Conservation (phyloP, 345 rosid genomes). For the Psidium guajava region DNA sequence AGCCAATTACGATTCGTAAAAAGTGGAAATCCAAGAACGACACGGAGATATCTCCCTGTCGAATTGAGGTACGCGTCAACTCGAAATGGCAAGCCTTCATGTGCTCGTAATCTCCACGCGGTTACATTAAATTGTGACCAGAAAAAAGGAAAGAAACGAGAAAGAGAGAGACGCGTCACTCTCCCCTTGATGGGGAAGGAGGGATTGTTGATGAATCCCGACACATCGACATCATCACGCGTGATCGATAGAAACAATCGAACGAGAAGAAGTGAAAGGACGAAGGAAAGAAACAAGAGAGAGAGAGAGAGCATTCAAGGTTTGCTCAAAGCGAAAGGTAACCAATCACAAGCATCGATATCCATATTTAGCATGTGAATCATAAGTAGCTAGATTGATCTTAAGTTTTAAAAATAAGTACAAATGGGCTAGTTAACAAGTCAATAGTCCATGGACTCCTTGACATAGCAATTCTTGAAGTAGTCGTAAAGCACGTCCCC, state of each 20-base stretch:
- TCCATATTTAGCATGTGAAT: too few species aligned
- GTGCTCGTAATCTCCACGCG: neutral
- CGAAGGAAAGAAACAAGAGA: neutral
- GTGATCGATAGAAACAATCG: neutral
- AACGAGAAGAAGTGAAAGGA: neutral
- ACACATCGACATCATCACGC: neutral
- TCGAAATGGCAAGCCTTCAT: neutral
- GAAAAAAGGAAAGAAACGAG: neutral
- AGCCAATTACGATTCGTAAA: neutral
- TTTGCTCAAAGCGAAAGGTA: neutral
- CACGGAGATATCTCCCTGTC: neutral
- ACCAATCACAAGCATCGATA: slow-evolving; percentile 79
- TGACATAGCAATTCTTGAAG: slow-evolving; percentile 27
- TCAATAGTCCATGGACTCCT: slow-evolving; percentile 24
- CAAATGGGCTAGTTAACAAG: too few species aligned
- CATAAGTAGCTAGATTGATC: too few species aligned
- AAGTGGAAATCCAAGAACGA: neutral
- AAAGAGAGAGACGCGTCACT: neutral
- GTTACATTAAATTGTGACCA: neutral
- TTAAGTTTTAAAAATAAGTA: too few species aligned
- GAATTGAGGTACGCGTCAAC: neutral
- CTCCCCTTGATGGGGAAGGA: neutral
- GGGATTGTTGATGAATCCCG: neutral
- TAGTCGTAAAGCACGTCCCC: slow-evolving; percentile 37
- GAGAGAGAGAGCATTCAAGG: neutral